Evolutionary conservation across 176 grass and related monocot genomes (phyloP).

Genomic region (Thinopyrum elongatum): DNA sequence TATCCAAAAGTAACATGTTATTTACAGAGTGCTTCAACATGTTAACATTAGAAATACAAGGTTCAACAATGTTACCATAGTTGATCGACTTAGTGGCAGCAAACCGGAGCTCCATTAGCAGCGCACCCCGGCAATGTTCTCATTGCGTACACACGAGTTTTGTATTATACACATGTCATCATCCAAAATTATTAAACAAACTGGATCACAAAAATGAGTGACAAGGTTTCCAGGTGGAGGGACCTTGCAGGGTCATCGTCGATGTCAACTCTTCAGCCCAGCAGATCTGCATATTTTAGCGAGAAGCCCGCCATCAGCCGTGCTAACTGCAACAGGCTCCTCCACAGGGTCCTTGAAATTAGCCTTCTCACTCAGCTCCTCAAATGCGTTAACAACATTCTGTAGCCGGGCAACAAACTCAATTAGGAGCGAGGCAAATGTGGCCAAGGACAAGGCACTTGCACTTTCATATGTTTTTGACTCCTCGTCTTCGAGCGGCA

Average conservation of each 20-base stretch:
- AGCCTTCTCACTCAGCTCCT: conserved; percentile 78
- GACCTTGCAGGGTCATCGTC: neutral
- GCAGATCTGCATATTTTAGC: conserved; percentile 42
- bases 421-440: conserved; percentile 87
- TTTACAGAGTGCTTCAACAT: conserved; percentile 19
- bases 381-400: conserved; percentile 88
- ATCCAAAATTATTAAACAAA: conserved; percentile 18
- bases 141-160: conserved; percentile 21
- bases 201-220: conserved; percentile 28
- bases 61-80: conserved; percentile 4
- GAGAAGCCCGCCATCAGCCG: conserved; percentile 19
- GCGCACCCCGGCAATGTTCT: conserved; percentile 9
- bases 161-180: conserved; percentile 18
- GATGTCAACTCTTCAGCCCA: conserved; percentile 50
- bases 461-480: conserved; percentile 88
- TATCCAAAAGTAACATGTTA: conserved; percentile 6
- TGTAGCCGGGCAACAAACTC: conserved; percentile 93
- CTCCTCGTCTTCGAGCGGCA: conserved; percentile 48
- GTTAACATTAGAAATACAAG: neutral
- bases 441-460: conserved; percentile 90
- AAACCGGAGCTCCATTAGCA: conserved; percentile 21
- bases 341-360: conserved; percentile 72
- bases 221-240: conserved; percentile 12
- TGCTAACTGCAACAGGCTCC: conserved; percentile 47
- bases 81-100: conserved; percentile 4